Base-by-base conservation (phyloP, 371 early-diverging fungal genomes). In the Parasitella parasitica region DNA sequence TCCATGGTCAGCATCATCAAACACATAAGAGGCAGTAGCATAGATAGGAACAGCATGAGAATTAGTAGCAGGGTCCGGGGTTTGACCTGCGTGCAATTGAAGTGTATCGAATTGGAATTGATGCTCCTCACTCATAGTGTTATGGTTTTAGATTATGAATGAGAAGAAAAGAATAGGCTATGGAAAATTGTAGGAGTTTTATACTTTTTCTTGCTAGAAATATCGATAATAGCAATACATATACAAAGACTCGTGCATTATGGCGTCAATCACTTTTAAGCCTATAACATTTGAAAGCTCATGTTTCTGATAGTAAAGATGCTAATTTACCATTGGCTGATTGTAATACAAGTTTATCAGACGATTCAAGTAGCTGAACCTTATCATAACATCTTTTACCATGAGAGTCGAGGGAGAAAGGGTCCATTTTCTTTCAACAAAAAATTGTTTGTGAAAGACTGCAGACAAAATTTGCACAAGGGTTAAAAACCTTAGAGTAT, bases 31-130 rank as follows among this genome's bases (percentile, higher is more conserved):
- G n/a, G 91, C 74, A 5, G 92, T 86, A 5, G 92, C 91, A 73
- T 93, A 95, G 64, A 95, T 94, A 24, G 95, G 95, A 1, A 88
- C 86, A 2, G 95, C 95, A 11, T 93, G 84, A 6, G 95, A 82
- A 32, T 88, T 83, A 55, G 92, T 93, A 11, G 86, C 61, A 12
- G 82, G 46, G 61, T 88, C 89, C 54, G 73, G 73, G 0, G 28
- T 61, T 39, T 92, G 92, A 27, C 94, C 95, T 36, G 92, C 93
- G 68, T 95, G 95, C 12, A 95, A 72, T 72, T 95, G 94, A 27
- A 94, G 85, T 16, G 95, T 95, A 55, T 95, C 94, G 67, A 94
- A 92, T 61, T 63, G 81, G 24, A 69, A 76, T 43, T 75, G 63
- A 38, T 65, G 73, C 26, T 71, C 56, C 30, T 70, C 20, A 11